Evolutionary conservation across 495 filamentous ascomycete species (phyloP), one percentile per base, ranked within the genome.

Genomic region (Aspergillus biplanus): DNA sequence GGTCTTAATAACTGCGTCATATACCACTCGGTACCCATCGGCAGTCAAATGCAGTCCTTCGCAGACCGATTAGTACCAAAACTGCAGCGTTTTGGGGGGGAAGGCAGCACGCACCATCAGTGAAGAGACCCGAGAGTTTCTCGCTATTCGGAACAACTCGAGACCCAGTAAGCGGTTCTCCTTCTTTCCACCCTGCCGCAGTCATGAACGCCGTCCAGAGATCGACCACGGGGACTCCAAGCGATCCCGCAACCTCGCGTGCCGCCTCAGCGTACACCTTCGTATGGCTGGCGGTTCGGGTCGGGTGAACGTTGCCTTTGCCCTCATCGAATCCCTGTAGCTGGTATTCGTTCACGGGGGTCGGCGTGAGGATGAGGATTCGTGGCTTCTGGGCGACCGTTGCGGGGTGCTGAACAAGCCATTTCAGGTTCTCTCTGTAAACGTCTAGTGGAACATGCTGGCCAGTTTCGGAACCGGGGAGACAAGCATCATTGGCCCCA

Each of bases 401-500:
- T 53, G 73, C 76, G 7, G 88, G 84, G 71, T 96, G 91, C 37
- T 83, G 83, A 60, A 92, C 74, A 68, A 97, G 89, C 53, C 76
- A 75, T 54, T 73, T 81, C 54, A 97, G 73, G 67, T 96, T 96
- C 61, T 81, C 77, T 67, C 85, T 86, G 77, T 88, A 97, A 59
- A 84, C 76, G 5, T 86, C 82, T 18, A 94, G 74, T 3, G 91
- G 85, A n/a, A 97, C 83, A 69, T 91, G 84, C 71, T 96, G 93
- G 9, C 33, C n/a, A 44, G 54, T 62, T 6, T 76, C 73, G 59
- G 80, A 85, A 46, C 80, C 74, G 18, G 80, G 79, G n/a, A 93
- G 67, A 58, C 81, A 83, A 7, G 93, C 88, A 72, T 97, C 93
- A 70, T 97, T 97, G 68, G 93, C 90, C 16, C 93, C 93, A 62